Conservation (phyloP, 495 filamentous ascomycete genomes). For the Penicillium waksmanii region DNA sequence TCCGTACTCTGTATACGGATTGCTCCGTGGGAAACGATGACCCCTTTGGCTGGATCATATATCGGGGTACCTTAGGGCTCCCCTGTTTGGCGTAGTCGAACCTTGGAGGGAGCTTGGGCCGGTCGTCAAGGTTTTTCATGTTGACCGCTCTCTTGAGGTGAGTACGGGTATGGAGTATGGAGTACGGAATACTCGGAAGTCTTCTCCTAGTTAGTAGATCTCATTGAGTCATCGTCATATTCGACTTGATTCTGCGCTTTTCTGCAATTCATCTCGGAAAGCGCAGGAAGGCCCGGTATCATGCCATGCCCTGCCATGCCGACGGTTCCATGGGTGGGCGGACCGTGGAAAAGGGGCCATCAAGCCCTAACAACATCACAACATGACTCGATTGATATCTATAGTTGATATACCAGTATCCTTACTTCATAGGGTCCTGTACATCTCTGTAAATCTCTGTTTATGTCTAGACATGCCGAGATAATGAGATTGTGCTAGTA, state of each 20-base stretch:
- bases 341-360: not conserved
- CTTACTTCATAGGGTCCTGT: too few relatives aligned
- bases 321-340: not conserved
- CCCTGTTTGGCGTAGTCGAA: not conserved
- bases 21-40: not conserved
- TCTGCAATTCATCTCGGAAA: constrained; percentile 1
- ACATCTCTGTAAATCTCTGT: not conserved
- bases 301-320: not conserved
- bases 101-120: constrained; percentile 6
- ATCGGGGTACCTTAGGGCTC: not conserved
- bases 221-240: not conserved
- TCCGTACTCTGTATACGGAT: too few relatives aligned
- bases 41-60: not conserved
- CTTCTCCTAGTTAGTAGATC: not conserved
- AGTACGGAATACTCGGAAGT: not conserved
- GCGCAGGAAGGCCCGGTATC: not conserved
- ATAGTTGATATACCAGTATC: too few relatives aligned
- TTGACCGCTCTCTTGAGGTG: constrained; percentile 1
- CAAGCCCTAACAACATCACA: not conserved
- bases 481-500: not conserved
- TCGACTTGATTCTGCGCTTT: not conserved
- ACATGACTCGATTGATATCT: not conserved
- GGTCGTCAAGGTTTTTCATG: not conserved
- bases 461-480: not conserved
- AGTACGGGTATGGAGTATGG: not conserved